phyloP scores from a whole-genome alignment of 176 grass and related monocot species.

The Olyra latifolia region DNA sequence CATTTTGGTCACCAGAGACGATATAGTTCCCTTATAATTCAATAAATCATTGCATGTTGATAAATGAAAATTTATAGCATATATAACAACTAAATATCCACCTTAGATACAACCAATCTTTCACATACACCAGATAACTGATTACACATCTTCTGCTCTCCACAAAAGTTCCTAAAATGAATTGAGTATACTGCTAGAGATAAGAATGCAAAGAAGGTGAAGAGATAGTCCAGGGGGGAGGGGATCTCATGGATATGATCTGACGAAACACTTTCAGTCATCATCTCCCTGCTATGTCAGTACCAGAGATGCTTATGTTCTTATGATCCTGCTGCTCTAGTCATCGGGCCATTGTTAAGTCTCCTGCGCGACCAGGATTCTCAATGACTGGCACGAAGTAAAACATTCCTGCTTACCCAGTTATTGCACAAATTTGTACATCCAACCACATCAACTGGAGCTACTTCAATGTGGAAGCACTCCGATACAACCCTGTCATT shows the following conservation, averaged over 20 bases:
- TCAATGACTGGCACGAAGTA: constrained; percentile 21
- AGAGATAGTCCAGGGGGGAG: constrained; percentile 15
- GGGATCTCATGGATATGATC: constrained; percentile 13
- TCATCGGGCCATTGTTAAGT: constrained; percentile 34
- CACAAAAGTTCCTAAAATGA: constrained; percentile 46
- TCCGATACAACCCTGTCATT: constrained; percentile 65
- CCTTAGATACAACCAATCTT: constrained; percentile 44
- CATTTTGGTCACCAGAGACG: constrained; percentile 12
- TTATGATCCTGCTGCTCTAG: constrained; percentile 32
- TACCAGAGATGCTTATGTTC: constrained; percentile 35
- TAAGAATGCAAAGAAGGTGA: constrained; percentile 37
- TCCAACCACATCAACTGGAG: constrained; percentile 9
- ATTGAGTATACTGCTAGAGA: constrained; percentile 34
- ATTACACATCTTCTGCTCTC: constrained; percentile 37
- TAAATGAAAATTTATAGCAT: constrained; percentile 28
- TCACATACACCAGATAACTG: constrained; percentile 41
- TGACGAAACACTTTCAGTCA: constrained; percentile 22
- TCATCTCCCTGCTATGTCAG: constrained; percentile 34
- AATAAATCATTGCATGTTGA: constrained; percentile 17
- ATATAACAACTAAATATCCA: constrained; percentile 29
- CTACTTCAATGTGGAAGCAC: constrained; percentile 70
- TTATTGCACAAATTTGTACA: constrained; percentile 36
- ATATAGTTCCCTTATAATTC: constrained; percentile 28
- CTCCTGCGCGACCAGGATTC: background rate
- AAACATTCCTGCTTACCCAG: constrained; percentile 9